phyloP scores from a whole-genome alignment of 352 stramenopile genomes.

The Globisporangium spiculum region DNA sequence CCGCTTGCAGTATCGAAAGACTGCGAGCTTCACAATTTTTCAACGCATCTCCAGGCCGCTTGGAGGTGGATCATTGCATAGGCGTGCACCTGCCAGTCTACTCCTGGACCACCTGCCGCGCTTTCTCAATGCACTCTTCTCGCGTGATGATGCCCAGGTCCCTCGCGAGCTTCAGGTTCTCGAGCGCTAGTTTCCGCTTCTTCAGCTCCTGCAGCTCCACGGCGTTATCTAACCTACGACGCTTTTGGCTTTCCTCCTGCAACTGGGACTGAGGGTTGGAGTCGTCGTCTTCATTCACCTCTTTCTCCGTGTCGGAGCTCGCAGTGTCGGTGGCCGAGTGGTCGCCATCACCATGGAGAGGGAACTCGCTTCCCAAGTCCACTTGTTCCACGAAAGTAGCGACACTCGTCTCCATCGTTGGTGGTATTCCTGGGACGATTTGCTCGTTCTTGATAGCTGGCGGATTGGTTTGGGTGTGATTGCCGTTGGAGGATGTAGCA shows the following conservation, averaged over 20 bases:
- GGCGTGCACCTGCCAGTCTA: neutral
- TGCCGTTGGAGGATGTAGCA: neutral
- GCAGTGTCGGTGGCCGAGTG: neutral
- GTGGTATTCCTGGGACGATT: neutral
- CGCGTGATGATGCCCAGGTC: neutral
- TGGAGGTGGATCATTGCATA: neutral
- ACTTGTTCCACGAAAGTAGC: neutral
- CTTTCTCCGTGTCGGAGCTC: neutral
- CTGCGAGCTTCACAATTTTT: no score
- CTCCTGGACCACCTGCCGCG: neutral
- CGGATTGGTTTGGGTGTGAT: neutral
- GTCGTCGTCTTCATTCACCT: no score
- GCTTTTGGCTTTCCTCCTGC: neutral
- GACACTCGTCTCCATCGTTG: neutral
- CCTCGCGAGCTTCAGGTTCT: neutral
- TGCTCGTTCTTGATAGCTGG: neutral
- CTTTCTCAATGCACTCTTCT: neutral
- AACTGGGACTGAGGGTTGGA: neutral
- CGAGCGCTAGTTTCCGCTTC: neutral
- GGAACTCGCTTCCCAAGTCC: neutral
- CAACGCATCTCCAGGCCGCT: no score
- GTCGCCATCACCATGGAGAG: neutral
- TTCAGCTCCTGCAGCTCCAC: conserved; percentile 9
- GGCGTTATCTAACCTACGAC: neutral
- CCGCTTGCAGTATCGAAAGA: no score